Evolutionary conservation across 2,329 filamentous ascomycete species (phyloP).

Genomic region (Colletotrichum ledebouriae): DNA sequence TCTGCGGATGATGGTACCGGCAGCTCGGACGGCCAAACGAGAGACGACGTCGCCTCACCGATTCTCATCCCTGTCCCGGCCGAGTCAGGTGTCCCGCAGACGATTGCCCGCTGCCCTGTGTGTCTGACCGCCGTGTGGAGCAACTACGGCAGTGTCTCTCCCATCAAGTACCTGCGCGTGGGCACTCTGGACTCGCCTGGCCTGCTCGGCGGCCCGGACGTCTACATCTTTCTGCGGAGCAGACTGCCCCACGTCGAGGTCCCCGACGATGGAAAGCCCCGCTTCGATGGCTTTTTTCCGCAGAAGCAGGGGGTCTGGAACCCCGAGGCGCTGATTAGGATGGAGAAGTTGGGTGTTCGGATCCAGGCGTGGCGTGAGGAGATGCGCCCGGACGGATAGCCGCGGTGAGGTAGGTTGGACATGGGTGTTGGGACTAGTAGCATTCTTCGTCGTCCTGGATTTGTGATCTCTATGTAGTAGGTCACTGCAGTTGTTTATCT

Average conservation of each 20-base stretch:
- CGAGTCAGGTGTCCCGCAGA: slow-evolving; percentile 56
- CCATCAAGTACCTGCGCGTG: slow-evolving; percentile 55
- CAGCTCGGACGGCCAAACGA: neutral
- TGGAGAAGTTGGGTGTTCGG: slow-evolving; percentile 45
- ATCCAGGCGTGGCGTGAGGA: slow-evolving; percentile 33
- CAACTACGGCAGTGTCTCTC: slow-evolving; percentile 54
- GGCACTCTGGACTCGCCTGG: slow-evolving; percentile 59
- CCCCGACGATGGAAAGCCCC: slow-evolving; percentile 52
- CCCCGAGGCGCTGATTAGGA: slow-evolving; percentile 51
- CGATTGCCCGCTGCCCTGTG: slow-evolving; percentile 57
- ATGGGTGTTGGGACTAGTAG: no score
- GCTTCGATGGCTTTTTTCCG: slow-evolving; percentile 54
- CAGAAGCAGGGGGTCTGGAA: slow-evolving; percentile 50
- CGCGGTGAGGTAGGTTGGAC: no score
- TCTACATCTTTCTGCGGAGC: slow-evolving; percentile 59
- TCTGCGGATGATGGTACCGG: neutral
- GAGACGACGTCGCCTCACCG: slow-evolving; percentile 28
- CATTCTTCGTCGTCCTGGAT: no score
- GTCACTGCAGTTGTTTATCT: no score
- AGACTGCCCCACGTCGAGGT: slow-evolving; percentile 56
- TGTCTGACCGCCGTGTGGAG: slow-evolving; percentile 59
- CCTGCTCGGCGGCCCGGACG: slow-evolving; percentile 56
- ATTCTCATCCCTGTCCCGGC: slow-evolving; percentile 52
- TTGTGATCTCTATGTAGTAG: no score
- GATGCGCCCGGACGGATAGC: slow-evolving; percentile 5